Conservation (phyloP, 176 grass and related monocot species). For the Bothriochloa decipiens region DNA sequence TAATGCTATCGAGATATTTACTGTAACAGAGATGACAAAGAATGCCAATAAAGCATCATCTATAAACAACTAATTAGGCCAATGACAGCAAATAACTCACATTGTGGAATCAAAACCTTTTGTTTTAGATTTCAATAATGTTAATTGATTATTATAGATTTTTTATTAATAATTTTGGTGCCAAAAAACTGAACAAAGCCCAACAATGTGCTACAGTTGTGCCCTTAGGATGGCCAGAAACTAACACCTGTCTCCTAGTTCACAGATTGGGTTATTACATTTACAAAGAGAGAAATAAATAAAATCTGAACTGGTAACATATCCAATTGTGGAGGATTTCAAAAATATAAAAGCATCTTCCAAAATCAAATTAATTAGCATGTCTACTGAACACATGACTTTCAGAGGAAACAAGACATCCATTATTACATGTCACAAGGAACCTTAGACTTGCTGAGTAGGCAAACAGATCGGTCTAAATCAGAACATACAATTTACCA, state of each 20-base stretch:
- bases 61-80: neutral
- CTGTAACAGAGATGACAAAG: neutral
- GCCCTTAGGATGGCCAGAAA: slow-evolving; percentile 12
- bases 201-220: neutral
- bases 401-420: neutral
- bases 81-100: neutral
- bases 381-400: neutral
- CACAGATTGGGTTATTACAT: neutral
- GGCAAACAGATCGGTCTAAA: neutral
- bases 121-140: slow-evolving; percentile 11
- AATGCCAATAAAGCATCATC: neutral
- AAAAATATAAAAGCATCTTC: neutral
- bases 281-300: neutral
- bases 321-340: neutral
- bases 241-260: neutral
- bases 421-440: slow-evolving; percentile 7
- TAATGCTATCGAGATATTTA: neutral
- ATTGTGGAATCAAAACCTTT: neutral
- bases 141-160: neutral
- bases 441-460: neutral
- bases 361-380: neutral
- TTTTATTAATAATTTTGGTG: neutral
- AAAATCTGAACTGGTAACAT: neutral
- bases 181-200: neutral
- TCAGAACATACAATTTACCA: neutral